These are phyloP conservation scores for Trichoderma sp. DNA, from an alignment of 2,329 filamentous ascomycete genomes.

Conservation along the genomic window DNA sequence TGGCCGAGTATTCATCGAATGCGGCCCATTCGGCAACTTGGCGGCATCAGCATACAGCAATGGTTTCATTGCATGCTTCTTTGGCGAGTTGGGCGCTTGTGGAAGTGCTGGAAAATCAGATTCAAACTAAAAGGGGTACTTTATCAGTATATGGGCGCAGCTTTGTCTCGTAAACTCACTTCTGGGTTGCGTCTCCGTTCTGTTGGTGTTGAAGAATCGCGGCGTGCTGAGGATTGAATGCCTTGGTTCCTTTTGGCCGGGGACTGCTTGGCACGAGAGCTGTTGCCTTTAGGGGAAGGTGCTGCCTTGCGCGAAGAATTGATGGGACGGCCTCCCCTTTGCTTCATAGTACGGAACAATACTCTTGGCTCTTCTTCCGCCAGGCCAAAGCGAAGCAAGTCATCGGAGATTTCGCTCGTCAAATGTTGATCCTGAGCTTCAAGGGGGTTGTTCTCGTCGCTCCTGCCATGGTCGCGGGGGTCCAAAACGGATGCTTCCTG, in stretches of 20 bases:
- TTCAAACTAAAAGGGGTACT: neutral
- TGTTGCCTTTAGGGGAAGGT: neutral
- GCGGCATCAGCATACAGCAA: conserved; percentile 10
- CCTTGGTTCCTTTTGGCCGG: neutral
- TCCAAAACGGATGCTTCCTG: neutral
- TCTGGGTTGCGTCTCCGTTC: neutral
- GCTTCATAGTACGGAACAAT: conserved; percentile 34
- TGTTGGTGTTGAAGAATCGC: neutral
- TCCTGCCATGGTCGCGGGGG: neutral
- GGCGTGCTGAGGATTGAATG: neutral
- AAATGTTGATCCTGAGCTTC: neutral
- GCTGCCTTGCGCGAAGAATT: neutral
- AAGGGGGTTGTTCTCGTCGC: neutral
- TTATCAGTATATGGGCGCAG: neutral
- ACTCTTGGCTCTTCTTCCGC: conserved; percentile 21
- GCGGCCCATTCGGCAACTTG: neutral
- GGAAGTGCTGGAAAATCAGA: conserved; percentile 7
- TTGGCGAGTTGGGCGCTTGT: conserved; percentile 4
- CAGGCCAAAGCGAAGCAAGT: conserved; percentile 12
- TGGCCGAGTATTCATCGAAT: neutral
- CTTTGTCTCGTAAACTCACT: neutral
- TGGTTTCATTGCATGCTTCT: neutral
- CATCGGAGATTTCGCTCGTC: neutral
- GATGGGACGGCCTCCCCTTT: conserved; percentile 28
- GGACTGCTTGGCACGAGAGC: neutral